Percentiles rank a stretch among this genome's conserved stretches.
phyloP scores from a whole-genome alignment of 169 alveolate genomes.

The Cryptosporidium tyzzeri region DNA sequence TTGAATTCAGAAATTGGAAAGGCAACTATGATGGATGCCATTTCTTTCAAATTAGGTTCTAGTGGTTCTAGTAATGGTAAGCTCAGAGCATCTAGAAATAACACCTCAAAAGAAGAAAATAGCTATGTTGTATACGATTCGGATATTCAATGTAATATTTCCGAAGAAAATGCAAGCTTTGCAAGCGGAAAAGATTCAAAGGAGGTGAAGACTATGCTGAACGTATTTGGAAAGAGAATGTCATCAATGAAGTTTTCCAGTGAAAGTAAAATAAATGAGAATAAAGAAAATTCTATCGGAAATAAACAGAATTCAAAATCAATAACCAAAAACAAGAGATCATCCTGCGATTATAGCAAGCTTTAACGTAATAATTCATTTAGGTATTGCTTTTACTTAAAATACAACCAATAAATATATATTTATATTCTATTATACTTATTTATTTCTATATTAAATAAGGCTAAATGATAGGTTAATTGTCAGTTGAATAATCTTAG shows the following conservation, averaged over 20 bases:
- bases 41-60: neutral
- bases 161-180: constrained; percentile 27
- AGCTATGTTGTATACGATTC: neutral
- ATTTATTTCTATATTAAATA: neutral
- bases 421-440: neutral
- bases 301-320: neutral
- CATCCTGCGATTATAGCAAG: constrained; percentile 6
- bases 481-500: neutral
- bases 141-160: constrained; percentile 21
- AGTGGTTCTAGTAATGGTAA: constrained; percentile 5
- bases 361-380: neutral
- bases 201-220: constrained; percentile 19
- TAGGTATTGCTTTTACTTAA: constrained; percentile 12
- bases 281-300: neutral
- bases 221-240: neutral
- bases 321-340: neutral
- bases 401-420: neutral
- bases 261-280: neutral
- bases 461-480: neutral
- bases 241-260: neutral
- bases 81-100: constrained; percentile 37
- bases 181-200: constrained; percentile 54
- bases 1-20: constrained; percentile 3
- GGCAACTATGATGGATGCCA: neutral
- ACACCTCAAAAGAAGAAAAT: neutral